Base-by-base conservation (phyloP, 371 early-diverging fungal genomes). In the Nematocida minor region DNA sequence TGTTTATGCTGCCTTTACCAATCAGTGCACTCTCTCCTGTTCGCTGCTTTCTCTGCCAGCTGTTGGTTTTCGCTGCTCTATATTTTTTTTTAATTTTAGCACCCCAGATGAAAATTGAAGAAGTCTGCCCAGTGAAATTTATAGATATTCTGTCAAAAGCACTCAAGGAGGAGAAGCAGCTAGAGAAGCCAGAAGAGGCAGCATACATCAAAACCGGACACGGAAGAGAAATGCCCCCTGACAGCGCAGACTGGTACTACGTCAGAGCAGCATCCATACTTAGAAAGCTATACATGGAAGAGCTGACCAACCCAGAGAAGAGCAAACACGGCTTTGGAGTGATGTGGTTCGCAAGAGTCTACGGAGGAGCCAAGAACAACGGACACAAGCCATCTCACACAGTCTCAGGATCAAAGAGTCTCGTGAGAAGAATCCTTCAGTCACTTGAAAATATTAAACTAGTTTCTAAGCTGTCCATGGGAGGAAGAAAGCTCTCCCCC, bases 121-220 rank as follows among this genome's bases (percentile, higher is more conserved):
- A 80, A 66, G 80, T 85, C 16, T 70, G 74, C 42, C 80, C 83
- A 70, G 60, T 46, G 42, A 57, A 55, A 41, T 81, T 83, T 55
- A 81, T 82, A 36, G 60, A 70, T 11, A 69, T 66, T 27, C 64
- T 85, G 6, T 66, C 80, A 22, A 66, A 60, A 27, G 38, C 67
- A 48, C 67, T 85, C 18, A 79, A 79, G 49, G 69, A 71, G 20
- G 82, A 81, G 31, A 79, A 79, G 48, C 62, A 79, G 11, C 60
- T 85, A 41, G 64, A 55, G 25, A 49, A 62, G 31, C 81, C 82
- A 36, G 55, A 60, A 53, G 69, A 85, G 14, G 55, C 47, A 46
- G 85, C 82, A 44, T 63, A 83, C 31, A 82, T 85, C 66, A 85
- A 85, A 60, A 83, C 85, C 7, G 67, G 82, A 18, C 60, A 55